Percentiles rank a stretch among this genome's conserved stretches.
Evolutionary conservation across 805 yeast genomes (phyloP).

Genomic region (Saccharomycopsis fibuligera): DNA sequence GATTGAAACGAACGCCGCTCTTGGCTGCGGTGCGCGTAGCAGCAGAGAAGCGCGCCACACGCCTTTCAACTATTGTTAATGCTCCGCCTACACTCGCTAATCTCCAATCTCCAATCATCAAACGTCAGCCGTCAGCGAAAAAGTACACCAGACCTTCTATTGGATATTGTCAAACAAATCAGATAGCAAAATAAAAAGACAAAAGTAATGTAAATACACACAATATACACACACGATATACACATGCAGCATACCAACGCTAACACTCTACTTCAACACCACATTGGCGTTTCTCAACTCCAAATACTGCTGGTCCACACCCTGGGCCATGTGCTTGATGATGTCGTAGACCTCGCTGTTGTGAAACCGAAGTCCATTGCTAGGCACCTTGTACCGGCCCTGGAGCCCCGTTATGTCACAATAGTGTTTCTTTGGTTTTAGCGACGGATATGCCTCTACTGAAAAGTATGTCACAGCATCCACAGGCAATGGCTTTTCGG

Average conservation of each 20-base stretch:
- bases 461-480: slow-evolving; percentile 62
- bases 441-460: slow-evolving; percentile 80
- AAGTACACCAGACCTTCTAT: no score
- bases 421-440: slow-evolving; percentile 73
- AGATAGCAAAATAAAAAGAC: no score
- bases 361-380: slow-evolving; percentile 69
- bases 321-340: slow-evolving; percentile 71
- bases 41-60: no score
- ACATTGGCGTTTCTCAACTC: slow-evolving; percentile 85
- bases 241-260: not conserved
- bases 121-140: no score
- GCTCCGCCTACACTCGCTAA: no score
- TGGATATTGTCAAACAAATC: no score
- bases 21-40: no score
- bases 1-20: no score
- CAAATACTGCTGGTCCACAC: slow-evolving; percentile 88
- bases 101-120: no score
- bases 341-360: slow-evolving; percentile 78
- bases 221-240: not conserved
- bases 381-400: slow-evolving; percentile 69
- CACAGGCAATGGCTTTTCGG: slow-evolving; percentile 8
- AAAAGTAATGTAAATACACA: no score
- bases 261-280: slow-evolving; percentile 47
- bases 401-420: slow-evolving; percentile 92
- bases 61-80: no score